Conservation (phyloP, 2,329 filamentous ascomycete species). For the Dactylellina drechsleri region DNA sequence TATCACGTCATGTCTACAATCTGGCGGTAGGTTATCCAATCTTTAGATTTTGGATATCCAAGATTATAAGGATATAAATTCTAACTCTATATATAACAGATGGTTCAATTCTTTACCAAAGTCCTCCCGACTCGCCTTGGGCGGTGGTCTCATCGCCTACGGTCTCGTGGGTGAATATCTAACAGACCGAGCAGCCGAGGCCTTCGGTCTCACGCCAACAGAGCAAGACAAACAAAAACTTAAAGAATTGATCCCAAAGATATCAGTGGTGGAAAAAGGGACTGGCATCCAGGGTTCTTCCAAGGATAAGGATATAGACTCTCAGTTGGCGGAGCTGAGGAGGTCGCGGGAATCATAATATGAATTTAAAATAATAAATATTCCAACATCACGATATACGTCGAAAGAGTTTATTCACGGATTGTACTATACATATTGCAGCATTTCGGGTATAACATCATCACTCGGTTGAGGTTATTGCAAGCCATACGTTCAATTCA, state of each 20-base stretch:
- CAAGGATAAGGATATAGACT: constrained; percentile 32
- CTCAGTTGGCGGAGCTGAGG: constrained; percentile 24
- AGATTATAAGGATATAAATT: neutral
- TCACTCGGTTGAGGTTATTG: neutral
- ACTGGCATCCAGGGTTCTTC: neutral
- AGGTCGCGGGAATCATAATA: constrained; percentile 15
- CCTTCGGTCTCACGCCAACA: constrained; percentile 76
- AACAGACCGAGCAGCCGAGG: constrained; percentile 77
- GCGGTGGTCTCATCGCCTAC: constrained; percentile 79
- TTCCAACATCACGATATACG: no score
- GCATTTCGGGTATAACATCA: neutral
- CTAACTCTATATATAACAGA: constrained; percentile 61
- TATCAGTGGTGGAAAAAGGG: constrained; percentile 70
- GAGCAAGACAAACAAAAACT: constrained; percentile 77
- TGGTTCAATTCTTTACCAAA: constrained; percentile 77
- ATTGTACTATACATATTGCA: neutral
- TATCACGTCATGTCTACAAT: constrained; percentile 35
- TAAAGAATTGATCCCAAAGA: constrained; percentile 70
- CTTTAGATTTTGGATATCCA: neutral
- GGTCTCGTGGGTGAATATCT: constrained; percentile 77
- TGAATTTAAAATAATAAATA: no score
- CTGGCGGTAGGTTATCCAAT: constrained; percentile 40
- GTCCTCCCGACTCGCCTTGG: constrained; percentile 76
- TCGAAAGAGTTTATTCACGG: neutral
- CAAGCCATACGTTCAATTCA: neutral